phyloP scores from a whole-genome alignment of 495 filamentous ascomycete genomes.

The Pseudoneurospora amorphoporcata region DNA sequence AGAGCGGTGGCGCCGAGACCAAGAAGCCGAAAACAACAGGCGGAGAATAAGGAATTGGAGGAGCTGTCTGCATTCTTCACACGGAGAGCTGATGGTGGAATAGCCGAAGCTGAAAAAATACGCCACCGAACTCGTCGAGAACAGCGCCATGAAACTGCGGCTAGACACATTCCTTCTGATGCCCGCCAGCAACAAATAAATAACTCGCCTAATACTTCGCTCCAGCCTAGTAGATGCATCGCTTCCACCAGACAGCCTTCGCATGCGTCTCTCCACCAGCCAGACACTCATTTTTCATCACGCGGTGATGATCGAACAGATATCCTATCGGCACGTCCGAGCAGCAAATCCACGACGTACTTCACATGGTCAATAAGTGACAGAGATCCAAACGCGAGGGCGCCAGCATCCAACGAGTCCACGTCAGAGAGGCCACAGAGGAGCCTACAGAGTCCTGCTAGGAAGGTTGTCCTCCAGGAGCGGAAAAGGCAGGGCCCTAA shows the following conservation, averaged over 20 bases:
- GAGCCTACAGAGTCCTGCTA: neutral
- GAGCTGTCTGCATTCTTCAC: conserved; percentile 34
- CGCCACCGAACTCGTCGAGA: neutral
- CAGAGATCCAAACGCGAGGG: neutral
- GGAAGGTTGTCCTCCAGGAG: neutral
- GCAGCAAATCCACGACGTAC: conserved; percentile 13
- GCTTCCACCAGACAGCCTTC: neutral
- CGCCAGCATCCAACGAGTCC: neutral
- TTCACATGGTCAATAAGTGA: conserved; percentile 24
- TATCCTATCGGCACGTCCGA: neutral
- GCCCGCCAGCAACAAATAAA: neutral
- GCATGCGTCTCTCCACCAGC: neutral
- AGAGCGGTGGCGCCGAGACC: neutral
- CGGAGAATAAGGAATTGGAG: conserved; percentile 25
- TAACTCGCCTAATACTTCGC: neutral
- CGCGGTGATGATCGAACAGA: neutral
- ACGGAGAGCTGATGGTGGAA: conserved; percentile 1
- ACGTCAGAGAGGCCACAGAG: neutral
- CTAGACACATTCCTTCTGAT: neutral
- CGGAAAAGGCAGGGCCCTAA: neutral
- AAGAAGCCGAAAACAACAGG: conserved; percentile 13
- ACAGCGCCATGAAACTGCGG: neutral
- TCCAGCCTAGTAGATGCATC: neutral
- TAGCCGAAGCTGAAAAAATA: neutral
- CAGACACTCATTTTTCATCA: neutral